Conservation (phyloP, 2,329 filamentous ascomycete genomes). For the Zelopaecilomyces penicillatus region DNA sequence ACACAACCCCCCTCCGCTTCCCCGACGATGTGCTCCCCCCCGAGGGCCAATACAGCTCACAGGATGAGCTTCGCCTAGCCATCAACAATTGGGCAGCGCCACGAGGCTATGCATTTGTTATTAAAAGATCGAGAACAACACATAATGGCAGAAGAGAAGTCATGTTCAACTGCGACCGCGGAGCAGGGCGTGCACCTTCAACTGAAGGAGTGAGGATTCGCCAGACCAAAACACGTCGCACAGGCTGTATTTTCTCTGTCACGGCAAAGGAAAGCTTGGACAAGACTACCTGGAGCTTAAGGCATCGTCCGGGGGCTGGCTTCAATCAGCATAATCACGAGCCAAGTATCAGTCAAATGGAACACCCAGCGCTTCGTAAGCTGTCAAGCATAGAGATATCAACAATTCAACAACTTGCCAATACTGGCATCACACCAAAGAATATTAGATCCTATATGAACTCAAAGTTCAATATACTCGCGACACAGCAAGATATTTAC, state of each 20-base stretch:
- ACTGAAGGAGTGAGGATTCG: no score
- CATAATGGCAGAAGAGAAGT: no score
- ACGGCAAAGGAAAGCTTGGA: background rate
- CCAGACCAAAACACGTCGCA: background rate
- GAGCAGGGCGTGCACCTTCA: no score
- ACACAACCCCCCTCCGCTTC: no score
- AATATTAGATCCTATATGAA: background rate
- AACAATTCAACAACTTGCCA: background rate
- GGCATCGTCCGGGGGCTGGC: constrained; percentile 5
- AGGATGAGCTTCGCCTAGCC: no score
- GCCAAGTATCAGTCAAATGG: background rate
- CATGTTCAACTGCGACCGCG: no score
- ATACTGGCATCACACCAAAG: no score
- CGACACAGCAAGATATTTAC: constrained; percentile 16
- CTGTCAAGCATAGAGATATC: constrained; percentile 1
- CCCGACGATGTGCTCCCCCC: no score
- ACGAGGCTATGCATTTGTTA: no score
- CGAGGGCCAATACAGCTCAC: no score
- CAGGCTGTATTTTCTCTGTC: constrained; percentile 1
- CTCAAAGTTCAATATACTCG: constrained; percentile 4
- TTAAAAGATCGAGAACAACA: no score
- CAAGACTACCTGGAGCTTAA: background rate
- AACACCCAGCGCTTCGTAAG: constrained; percentile 5
- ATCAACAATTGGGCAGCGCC: no score
- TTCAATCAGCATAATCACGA: constrained; percentile 6